Percentiles rank a stretch among this genome's conserved stretches.
phyloP scores from a whole-genome alignment of 2,329 filamentous ascomycete genomes.

The Botrytis pseudocinerea region DNA sequence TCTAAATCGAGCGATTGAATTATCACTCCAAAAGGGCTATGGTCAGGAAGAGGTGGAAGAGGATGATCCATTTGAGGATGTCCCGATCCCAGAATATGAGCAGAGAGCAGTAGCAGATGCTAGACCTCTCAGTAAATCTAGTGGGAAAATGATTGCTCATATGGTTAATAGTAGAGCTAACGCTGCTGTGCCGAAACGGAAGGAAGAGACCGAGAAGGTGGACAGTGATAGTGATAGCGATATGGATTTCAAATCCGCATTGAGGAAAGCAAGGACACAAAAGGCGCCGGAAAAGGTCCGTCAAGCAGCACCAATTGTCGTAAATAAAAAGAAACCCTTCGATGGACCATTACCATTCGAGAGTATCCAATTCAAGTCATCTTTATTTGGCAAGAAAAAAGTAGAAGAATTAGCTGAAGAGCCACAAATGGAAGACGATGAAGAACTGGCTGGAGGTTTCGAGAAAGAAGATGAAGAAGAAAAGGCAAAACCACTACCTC shows the following conservation, averaged over 20 bases:
- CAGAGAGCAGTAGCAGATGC: slow-evolving; percentile 54
- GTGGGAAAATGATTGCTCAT: slow-evolving; percentile 66
- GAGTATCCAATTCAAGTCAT: slow-evolving; percentile 71
- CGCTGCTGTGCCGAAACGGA: slow-evolving; percentile 54
- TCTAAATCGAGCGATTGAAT: slow-evolving; percentile 75
- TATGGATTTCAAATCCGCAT: slow-evolving; percentile 74
- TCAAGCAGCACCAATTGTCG: slow-evolving; percentile 43
- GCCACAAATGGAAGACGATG: slow-evolving; percentile 31
- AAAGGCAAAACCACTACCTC: slow-evolving; percentile 60
- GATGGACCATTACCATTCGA: slow-evolving; percentile 88
- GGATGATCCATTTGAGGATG: slow-evolving; percentile 51
- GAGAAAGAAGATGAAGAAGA: slow-evolving; percentile 40
- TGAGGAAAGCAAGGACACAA: slow-evolving; percentile 69
- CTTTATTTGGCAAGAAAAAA: slow-evolving; percentile 52
- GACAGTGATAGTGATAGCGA: slow-evolving; percentile 67
- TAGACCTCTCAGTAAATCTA: slow-evolving; percentile 53
- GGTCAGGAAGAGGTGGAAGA: slow-evolving; percentile 41
- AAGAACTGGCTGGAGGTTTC: slow-evolving; percentile 45
- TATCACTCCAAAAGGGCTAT: slow-evolving; percentile 74
- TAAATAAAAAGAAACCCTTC: slow-evolving; percentile 64
- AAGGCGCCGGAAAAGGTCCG: slow-evolving; percentile 49
- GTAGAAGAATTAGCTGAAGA: slow-evolving; percentile 30
- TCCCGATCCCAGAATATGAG: slow-evolving; percentile 55
- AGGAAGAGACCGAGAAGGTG: slow-evolving; percentile 38
- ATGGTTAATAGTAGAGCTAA: slow-evolving; percentile 73